Evolutionary conservation across 2,329 filamentous ascomycete genomes (phyloP).

Genomic region (Arthrobotrys sinensis): DNA sequence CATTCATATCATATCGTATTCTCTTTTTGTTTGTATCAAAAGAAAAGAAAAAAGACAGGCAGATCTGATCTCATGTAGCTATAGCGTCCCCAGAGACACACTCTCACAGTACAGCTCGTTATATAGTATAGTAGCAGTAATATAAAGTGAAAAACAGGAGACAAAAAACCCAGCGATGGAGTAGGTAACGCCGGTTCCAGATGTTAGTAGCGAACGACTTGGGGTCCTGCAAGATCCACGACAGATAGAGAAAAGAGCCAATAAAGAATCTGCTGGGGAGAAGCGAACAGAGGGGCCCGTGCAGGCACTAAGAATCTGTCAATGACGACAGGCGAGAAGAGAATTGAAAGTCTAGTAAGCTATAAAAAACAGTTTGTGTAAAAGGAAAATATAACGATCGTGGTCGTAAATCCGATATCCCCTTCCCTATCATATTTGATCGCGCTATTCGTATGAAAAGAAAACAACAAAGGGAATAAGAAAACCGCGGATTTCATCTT

Average conservation of each 20-base stretch:
- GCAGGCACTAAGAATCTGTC: conserved; percentile 29
- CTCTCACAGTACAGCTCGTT: conserved; percentile 6
- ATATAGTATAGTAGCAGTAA: conserved; percentile 21
- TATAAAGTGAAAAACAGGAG: conserved; percentile 3
- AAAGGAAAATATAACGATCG: conserved; percentile 50
- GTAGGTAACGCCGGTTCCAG: conserved; percentile 38
- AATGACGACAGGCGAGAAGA: conserved; percentile 17
- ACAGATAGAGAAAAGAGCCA: conserved; percentile 5
- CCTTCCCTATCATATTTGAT: conserved; percentile 34
- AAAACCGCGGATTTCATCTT: conserved; percentile 44
- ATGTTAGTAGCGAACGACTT: conserved; percentile 41
- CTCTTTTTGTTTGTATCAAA: conserved; percentile 11
- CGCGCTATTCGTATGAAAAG: conserved; percentile 40
- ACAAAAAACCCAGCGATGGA: conserved; percentile 4
- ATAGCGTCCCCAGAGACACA: conserved; percentile 1
- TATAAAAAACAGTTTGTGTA: conserved; percentile 35
- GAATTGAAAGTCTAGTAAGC: conserved; percentile 47
- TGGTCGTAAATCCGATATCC: conserved; percentile 39
- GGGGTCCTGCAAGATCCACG: conserved; percentile 40
- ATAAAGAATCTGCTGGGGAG: conserved; percentile 1
- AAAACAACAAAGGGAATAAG: conserved; percentile 22
- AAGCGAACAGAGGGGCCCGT: conserved; percentile 4
- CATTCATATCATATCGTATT: conserved; percentile 32
- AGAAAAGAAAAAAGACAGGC: conserved; percentile 1
- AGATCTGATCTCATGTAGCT: conserved; percentile 23